Evolutionary conservation across 768 basidiomycete species (phyloP).

Genomic region (Daedaleopsis sinensis): DNA sequence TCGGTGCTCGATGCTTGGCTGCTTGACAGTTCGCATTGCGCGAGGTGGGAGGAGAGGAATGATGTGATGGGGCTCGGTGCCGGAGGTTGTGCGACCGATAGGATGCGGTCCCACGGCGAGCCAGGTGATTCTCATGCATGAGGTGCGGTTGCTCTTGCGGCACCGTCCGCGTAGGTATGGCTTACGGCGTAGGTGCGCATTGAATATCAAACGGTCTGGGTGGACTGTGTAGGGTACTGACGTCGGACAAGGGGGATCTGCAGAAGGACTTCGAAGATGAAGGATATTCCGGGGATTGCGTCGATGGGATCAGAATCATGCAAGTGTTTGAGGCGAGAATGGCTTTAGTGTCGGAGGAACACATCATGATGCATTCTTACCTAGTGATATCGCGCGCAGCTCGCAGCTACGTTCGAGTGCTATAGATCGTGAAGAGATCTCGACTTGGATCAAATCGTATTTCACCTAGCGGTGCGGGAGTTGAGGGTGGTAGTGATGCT

Average conservation of each 20-base stretch:
- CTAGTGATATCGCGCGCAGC: no score
- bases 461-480: no score
- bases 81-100: slow-evolving; percentile 10
- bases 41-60: not conserved
- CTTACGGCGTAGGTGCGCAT: not conserved
- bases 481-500: not conserved
- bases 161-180: not conserved
- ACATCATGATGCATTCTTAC: no score
- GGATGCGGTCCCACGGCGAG: not conserved
- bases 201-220: not conserved
- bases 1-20: no score
- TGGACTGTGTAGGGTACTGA: not conserved
- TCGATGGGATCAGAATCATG: not conserved
- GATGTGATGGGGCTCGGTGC: slow-evolving; percentile 9
- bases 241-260: not conserved
- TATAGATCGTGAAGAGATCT: slow-evolving; percentile 17
- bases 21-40: no score
- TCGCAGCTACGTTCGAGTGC: slow-evolving; percentile 2
- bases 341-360: not conserved
- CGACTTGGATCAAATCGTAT: slow-evolving; percentile 1
- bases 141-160: not conserved
- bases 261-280: not conserved
- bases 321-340: not conserved
- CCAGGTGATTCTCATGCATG: no score
- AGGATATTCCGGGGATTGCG: not conserved